These are phyloP conservation scores for Calonectria pteridis DNA, from an alignment of 2,329 filamentous ascomycete species.

Conservation along the genomic window DNA sequence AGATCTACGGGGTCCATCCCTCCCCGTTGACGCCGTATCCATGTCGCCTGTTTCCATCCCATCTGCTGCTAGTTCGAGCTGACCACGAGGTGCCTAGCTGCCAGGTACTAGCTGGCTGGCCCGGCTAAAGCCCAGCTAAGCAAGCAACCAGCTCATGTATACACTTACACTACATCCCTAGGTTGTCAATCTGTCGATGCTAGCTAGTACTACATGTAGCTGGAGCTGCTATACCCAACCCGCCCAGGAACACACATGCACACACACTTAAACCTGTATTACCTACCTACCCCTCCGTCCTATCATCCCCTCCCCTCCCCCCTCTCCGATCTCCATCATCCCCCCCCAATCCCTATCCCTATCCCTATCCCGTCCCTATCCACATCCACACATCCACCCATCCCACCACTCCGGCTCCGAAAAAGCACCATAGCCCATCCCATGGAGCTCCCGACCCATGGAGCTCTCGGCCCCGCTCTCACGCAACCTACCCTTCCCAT, in stretches of 20 bases:
- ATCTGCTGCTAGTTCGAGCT: not conserved
- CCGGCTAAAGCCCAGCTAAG: not conserved
- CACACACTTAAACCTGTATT: not conserved
- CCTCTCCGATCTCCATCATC: not conserved
- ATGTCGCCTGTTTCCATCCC: not conserved
- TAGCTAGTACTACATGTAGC: not conserved
- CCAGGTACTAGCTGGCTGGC: not conserved
- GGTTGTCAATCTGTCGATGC: not conserved
- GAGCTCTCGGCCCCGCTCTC: not conserved
- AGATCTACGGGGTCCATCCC: slow-evolving; percentile 8
- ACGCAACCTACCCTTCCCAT: not conserved
- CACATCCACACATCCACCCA: not conserved
- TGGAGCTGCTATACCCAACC: not conserved
- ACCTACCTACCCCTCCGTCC: not conserved
- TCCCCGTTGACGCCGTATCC: not conserved
- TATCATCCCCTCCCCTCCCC: not conserved
- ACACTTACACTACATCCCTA: not conserved
- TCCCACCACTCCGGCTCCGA: not conserved
- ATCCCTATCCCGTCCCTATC: no score
- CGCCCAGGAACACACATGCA: not conserved
- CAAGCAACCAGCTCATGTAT: not conserved
- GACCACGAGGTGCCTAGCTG: not conserved
- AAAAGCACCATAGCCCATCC: not conserved
- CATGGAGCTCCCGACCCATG: not conserved
- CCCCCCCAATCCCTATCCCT: not conserved